Percentiles rank a stretch among this genome's conserved stretches.
Evolutionary conservation across 331 rosid genomes (phyloP).

Genomic region (Rhamnella rubrinervis): DNA sequence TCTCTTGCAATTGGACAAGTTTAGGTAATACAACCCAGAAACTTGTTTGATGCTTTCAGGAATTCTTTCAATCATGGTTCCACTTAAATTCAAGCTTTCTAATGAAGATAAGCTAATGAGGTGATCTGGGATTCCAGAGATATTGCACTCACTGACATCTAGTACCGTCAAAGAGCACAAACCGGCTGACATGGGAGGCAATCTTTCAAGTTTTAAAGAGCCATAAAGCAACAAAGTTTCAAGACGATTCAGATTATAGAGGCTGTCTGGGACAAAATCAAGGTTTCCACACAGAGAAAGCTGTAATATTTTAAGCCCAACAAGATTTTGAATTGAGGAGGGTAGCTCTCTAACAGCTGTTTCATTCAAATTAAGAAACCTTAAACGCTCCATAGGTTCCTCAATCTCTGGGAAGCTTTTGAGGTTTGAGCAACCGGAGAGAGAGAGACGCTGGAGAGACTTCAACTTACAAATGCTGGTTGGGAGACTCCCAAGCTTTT

Average conservation of each 20-base stretch:
- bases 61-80: slow-evolving; percentile 22
- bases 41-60: slow-evolving; percentile 34
- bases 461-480: not conserved
- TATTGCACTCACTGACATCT: not conserved
- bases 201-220: slow-evolving; percentile 19
- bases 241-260: slow-evolving; percentile 5
- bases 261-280: not conserved
- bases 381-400: not conserved
- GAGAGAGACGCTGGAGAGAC: not conserved
- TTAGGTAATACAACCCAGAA: slow-evolving; percentile 26
- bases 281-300: not conserved
- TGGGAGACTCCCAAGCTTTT: slow-evolving; percentile 1
- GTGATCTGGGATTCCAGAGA: slow-evolving; percentile 23
- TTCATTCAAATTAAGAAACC: not conserved
- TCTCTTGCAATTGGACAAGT: slow-evolving; percentile 28
- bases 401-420: not conserved
- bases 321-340: not conserved
- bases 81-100: slow-evolving; percentile 20
- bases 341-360: not conserved
- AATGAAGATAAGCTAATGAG: slow-evolving; percentile 24
- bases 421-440: not conserved
- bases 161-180: slow-evolving; percentile 21
- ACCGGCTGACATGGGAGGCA: slow-evolving; percentile 10
- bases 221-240: slow-evolving; percentile 17
- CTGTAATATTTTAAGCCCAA: slow-evolving; percentile 2